Percentiles rank a stretch among this genome's conserved stretches.
Evolutionary conservation across 2,329 filamentous ascomycete species (phyloP).

Genomic region (Scytalidium sp.): DNA sequence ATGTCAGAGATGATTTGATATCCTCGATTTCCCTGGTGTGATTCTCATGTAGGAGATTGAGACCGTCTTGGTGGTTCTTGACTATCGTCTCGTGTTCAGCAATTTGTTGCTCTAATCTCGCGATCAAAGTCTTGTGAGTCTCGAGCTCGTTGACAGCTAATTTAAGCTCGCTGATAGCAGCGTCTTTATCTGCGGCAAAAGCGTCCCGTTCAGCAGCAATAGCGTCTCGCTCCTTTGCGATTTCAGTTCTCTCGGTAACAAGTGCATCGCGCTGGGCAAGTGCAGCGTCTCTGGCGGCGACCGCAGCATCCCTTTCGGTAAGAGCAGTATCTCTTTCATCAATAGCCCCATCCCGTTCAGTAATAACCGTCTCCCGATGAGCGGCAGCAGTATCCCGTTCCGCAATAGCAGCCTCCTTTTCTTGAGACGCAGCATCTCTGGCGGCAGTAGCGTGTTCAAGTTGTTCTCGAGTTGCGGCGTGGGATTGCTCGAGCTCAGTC

Average conservation of each 20-base stretch:
- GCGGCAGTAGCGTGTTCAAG: constrained; percentile 64
- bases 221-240: constrained; percentile 37
- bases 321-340: background rate
- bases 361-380: background rate
- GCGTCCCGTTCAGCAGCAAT: background rate
- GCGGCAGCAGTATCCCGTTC: background rate
- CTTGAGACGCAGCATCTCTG: constrained; percentile 42
- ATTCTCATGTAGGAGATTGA: constrained; percentile 46
- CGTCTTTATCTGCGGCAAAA: constrained; percentile 33
- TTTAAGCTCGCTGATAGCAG: constrained; percentile 23
- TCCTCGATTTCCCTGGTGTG: constrained; percentile 49
- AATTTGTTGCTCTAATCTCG: constrained; percentile 57
- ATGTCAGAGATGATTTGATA: constrained; percentile 47
- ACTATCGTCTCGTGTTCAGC: constrained; percentile 56
- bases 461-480: constrained; percentile 62
- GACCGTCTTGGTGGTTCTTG: constrained; percentile 48
- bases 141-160: constrained; percentile 37
- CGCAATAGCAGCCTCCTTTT: background rate
- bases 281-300: constrained; percentile 5
- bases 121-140: constrained; percentile 40
- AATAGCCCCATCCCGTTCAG: background rate
- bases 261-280: constrained; percentile 63
- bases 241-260: constrained; percentile 60
- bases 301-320: constrained; percentile 5
- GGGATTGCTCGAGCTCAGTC: constrained; percentile 69